These are phyloP conservation scores for Taxillus chinensis DNA, from an alignment of 164 flowering plant genomes.

Conservation along the genomic window DNA sequence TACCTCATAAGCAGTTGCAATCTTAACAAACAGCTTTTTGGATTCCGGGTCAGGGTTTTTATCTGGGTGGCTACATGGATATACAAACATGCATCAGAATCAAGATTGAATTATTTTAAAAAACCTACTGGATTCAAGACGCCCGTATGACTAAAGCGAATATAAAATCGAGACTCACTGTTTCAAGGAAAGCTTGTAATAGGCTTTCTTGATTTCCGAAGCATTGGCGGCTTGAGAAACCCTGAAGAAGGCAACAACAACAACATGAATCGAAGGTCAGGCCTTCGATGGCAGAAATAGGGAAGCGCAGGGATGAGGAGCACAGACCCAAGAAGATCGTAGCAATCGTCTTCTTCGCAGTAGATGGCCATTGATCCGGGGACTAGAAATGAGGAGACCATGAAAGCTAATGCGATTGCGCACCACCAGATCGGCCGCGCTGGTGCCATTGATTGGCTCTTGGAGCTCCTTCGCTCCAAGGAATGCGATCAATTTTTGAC, in stretches of 20 bases:
- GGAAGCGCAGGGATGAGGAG: neutral
- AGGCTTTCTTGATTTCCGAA: conserved; percentile 94
- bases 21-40: conserved; percentile 61
- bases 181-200: conserved; percentile 89
- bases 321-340: conserved; percentile 80
- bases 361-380: conserved; percentile 60
- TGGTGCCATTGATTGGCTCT: conserved; percentile 17
- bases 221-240: conserved; percentile 74
- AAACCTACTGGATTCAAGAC: neutral
- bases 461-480: neutral
- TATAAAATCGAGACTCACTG: conserved; percentile 29
- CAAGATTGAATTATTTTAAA: neutral
- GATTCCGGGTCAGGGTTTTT: conserved; percentile 96
- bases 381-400: conserved; percentile 24
- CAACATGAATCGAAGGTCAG: neutral
- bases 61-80: conserved; percentile 66
- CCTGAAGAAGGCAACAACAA: conserved; percentile 21
- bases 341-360: conserved; percentile 96
- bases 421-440: conserved; percentile 33
- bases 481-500: too few relatives aligned
- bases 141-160: neutral
- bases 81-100: neutral
- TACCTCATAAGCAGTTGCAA: conserved; percentile 97
- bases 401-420: conserved; percentile 24
- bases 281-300: neutral